These are phyloP conservation scores for Solanum appendiculatum DNA, from an alignment of 257 asterid genomes.

Conservation along the genomic window DNA sequence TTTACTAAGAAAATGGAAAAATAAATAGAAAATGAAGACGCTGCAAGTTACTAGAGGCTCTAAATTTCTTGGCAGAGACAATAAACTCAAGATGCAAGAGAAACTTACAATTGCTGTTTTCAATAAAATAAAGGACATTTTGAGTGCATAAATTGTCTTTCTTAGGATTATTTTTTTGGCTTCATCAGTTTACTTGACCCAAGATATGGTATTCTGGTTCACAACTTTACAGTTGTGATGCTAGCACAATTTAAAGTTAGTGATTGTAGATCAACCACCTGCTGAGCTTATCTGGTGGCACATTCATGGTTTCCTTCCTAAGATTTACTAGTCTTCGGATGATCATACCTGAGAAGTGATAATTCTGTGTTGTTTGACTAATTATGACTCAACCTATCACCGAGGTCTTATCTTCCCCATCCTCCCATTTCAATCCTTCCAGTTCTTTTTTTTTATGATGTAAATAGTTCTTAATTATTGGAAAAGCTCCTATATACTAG, in stretches of 20 bases:
- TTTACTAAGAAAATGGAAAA: not conserved
- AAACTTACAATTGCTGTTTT: not conserved
- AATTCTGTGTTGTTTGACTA: not conserved
- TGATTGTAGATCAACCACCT: not conserved
- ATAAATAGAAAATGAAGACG: not conserved
- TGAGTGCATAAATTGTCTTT: not conserved
- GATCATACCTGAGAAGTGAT: not conserved
- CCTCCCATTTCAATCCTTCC: not conserved
- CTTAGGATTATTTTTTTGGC: not conserved
- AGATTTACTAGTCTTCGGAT: not conserved
- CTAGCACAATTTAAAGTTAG: not conserved
- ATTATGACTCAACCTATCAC: not conserved
- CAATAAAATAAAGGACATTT: not conserved
- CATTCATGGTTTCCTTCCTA: not conserved
- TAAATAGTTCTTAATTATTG: not conserved
- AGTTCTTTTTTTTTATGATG: not conserved
- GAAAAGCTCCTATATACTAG: not conserved
- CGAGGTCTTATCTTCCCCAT: not conserved
- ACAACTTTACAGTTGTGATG: not conserved
- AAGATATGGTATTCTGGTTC: not conserved
- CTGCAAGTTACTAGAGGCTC: not conserved
- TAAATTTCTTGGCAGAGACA: not conserved
- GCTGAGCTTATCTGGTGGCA: not conserved
- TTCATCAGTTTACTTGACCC: not conserved
- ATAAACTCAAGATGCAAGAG: not conserved